Conservation (phyloP, 768 basidiomycete genomes). For the Daedaleopsis nitida region DNA sequence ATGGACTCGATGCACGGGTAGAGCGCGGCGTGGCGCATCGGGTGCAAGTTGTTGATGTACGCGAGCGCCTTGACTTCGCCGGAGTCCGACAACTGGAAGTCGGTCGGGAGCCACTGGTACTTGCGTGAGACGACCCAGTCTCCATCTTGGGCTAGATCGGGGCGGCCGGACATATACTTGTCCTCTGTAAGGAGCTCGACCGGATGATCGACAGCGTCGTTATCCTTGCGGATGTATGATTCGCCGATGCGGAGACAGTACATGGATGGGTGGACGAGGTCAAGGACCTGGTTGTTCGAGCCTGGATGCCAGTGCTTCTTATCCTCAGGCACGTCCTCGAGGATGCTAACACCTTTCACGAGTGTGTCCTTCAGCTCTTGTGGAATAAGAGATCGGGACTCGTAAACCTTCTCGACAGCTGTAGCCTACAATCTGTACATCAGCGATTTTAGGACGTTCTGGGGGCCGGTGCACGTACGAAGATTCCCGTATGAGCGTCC, state of each 20-base stretch:
- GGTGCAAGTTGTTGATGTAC: constrained; percentile 35
- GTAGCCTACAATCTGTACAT: neutral
- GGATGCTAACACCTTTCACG: constrained; percentile 5
- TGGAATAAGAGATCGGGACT: neutral
- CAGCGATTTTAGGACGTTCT: neutral
- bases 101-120: constrained; percentile 32
- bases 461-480: neutral
- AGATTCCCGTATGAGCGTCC: constrained; percentile 9
- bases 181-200: neutral
- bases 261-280: constrained; percentile 48
- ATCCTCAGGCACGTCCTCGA: constrained; percentile 39
- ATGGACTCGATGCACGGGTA: constrained; percentile 1
- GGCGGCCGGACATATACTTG: neutral
- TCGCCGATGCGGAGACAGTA: constrained; percentile 23
- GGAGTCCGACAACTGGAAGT: constrained; percentile 25
- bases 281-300: constrained; percentile 43
- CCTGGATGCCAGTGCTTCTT: constrained; percentile 49
- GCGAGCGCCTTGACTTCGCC: constrained; percentile 22
- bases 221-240: neutral
- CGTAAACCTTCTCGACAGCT: neutral
- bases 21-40: constrained; percentile 11
- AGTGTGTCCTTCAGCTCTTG: neutral
- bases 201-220: no score
- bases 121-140: constrained; percentile 12
- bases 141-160: neutral